Percentiles rank a stretch among this genome's conserved stretches.
phyloP scores from a whole-genome alignment of 768 basidiomycete genomes.

The Tricholoma sp. region DNA sequence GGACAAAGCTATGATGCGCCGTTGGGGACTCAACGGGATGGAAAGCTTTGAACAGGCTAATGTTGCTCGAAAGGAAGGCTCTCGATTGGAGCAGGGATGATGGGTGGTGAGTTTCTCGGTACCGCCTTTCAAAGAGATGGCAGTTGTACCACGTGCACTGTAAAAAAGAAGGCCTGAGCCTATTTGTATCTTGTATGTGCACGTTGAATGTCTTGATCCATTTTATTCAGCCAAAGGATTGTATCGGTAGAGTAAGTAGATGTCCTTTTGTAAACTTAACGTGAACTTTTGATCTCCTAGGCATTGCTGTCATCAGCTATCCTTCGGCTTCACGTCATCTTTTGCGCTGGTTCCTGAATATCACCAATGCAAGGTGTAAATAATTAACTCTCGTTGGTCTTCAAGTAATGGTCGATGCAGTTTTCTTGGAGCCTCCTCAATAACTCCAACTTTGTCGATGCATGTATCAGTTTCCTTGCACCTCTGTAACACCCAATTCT shows the following conservation, averaged over 20 bases:
- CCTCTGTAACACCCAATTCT: slow-evolving; percentile 4
- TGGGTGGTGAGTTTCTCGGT: slow-evolving; percentile 11
- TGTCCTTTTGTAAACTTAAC: neutral
- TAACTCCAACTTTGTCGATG: slow-evolving; percentile 7
- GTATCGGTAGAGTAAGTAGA: too few relatives aligned
- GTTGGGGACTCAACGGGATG: slow-evolving; percentile 94
- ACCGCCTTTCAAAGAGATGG: slow-evolving; percentile 6
- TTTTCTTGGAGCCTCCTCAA: neutral
- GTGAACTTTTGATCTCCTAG: neutral
- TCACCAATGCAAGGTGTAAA: slow-evolving; percentile 10
- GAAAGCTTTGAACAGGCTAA: slow-evolving; percentile 75
- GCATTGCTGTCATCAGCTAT: neutral
- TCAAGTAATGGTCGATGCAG: slow-evolving; percentile 2
- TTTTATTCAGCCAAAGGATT: slow-evolving; percentile 2
- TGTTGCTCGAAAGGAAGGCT: slow-evolving; percentile 51
- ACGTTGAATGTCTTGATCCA: slow-evolving; percentile 6
- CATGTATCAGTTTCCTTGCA: slow-evolving; percentile 13
- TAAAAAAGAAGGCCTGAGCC: neutral
- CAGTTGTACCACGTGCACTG: neutral
- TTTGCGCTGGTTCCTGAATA: slow-evolving; percentile 22
- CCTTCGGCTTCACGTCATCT: neutral
- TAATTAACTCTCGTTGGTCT: slow-evolving; percentile 6
- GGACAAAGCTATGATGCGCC: slow-evolving; percentile 91
- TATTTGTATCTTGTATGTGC: slow-evolving; percentile 11
- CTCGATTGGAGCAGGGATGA: slow-evolving; percentile 13